Base-by-base conservation (phyloP, 2,329 filamentous ascomycete genomes). In the Lasiodiplodia gonubiensis region DNA sequence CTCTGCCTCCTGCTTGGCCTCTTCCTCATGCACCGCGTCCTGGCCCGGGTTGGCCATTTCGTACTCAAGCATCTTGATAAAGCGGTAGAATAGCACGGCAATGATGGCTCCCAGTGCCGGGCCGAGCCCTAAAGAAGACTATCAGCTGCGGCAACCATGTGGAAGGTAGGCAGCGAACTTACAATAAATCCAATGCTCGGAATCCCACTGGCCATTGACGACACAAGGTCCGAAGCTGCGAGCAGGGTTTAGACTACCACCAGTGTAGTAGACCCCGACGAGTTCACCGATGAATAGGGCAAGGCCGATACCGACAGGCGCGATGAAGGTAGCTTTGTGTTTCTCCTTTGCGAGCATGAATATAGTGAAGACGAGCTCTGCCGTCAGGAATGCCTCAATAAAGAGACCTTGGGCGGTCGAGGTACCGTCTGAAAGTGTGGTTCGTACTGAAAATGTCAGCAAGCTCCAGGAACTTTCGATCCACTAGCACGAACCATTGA, bases 331-430 rank as follows among this genome's bases (percentile, higher is more conserved):
- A 2, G 87, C 87, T 53, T 89, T 88, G 76, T 92, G 90, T 79
- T 93, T 92, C 75, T 92, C 89, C 4, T 88, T 86, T 0, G 89
- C 90, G 53, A 92, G 82, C 86, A 92, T 90, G 71, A 80, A 79
- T 59, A 80, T 79, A 2, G 77, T 79, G 64, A 80, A 80, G 66
- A 80, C 75, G 52, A 80, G 76, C 23, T 78, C 71, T 0, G 77
- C 74, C 2, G 79, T 80, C 8, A 80, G 70, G 65, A 80, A 78
- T 73, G 78, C 78, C 54, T 80, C 79, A 46, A 80, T 75, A 66
- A 80, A 80, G 30, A 80, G 72, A 27, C 78, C 79, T 30, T 71
- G 74, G 0, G 74, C 72, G 12, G 73, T 68, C 0, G 76, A 74
- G 2, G 77, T 74, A 4, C 72, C 73, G 7, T 66, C 49, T 8